Conservation (phyloP, 148 eudicot genomes). For the Cornus kousa region DNA sequence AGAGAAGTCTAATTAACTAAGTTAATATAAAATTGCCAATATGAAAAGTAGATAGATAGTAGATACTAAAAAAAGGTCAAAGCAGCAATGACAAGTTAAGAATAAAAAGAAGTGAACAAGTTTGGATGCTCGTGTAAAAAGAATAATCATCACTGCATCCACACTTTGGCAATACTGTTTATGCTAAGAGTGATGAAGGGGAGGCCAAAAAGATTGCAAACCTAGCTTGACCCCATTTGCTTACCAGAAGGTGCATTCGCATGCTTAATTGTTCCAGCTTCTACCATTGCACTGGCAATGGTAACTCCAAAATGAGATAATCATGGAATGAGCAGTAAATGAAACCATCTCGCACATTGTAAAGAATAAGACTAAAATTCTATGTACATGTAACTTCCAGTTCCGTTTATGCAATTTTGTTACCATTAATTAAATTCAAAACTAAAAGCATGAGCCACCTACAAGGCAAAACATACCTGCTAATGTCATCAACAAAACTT, state of each 20-base stretch:
- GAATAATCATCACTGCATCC: neutral
- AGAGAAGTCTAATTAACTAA: neutral
- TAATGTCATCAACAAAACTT: slow-evolving; percentile 54
- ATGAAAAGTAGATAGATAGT: no score
- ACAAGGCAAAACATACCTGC: slow-evolving; percentile 53
- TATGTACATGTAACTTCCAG: neutral
- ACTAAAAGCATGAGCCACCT: slow-evolving; percentile 16
- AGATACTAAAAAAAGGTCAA: neutral
- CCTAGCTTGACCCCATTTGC: neutral
- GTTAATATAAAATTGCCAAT: neutral
- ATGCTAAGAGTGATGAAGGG: neutral
- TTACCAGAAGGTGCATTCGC: neutral
- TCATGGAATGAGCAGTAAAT: neutral
- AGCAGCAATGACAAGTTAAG: neutral
- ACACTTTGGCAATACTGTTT: neutral
- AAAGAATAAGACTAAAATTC: slow-evolving; percentile 7
- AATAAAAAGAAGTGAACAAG: neutral
- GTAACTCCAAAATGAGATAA: neutral
- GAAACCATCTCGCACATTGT: neutral
- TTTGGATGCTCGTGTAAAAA: neutral
- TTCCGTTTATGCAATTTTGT: neutral
- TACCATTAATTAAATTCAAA: slow-evolving; percentile 6
- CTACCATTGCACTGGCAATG: neutral
- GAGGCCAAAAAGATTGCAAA: neutral
- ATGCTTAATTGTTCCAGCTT: neutral